Base-by-base conservation (phyloP, 1,284 basidiomycete species). In the Leccinum pachyderme region DNA sequence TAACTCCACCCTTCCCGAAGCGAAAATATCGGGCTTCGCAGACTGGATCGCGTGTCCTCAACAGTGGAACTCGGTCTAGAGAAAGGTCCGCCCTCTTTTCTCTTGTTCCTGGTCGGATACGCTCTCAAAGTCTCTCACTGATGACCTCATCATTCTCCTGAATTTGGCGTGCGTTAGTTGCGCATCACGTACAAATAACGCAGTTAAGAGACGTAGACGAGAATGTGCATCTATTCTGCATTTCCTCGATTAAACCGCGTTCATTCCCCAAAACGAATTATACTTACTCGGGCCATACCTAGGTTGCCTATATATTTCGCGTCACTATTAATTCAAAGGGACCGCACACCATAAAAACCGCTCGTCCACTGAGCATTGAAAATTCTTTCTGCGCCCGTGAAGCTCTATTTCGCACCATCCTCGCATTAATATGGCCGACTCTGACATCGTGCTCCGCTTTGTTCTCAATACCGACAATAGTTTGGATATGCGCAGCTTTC, bases 401-500 rank as follows among this genome's bases (percentile, higher is more conserved):
- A 37, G 18, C 27, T 18, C 18, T 15, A 4, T 8, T 7, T 37
- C 31, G 1, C 47, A 9, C 32, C 29, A 13, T 18, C 25, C 35
- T 37, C 49, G n/a, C 22, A 5, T 33, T 28, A 18, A 49, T 13
- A 69, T 73, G 68, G 31, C 58, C 35, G 56, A 63, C 33, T 57
- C 64, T 55, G 74, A 76, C 56, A 64, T 78, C 57, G 58, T 72
- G 49, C 72, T 82, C 47, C 73, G 69, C n/a, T 77, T 81, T 59
- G 63, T 69, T n/a, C 75, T 69, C 56, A 64, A 73, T 33, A 59
- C 70, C 22, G 65, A 69, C 31, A 55, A 68, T 39, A 69, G 71
- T 49, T 59, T 68, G 35, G 77, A 82, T 63, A 64, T 72, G 61
- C 79, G 81, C 48, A 74, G 78, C 5, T 75, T 81, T 59, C 72